Evolutionary conservation across 495 filamentous ascomycete genomes (phyloP).

Genomic region (Xylaria telfairii): DNA sequence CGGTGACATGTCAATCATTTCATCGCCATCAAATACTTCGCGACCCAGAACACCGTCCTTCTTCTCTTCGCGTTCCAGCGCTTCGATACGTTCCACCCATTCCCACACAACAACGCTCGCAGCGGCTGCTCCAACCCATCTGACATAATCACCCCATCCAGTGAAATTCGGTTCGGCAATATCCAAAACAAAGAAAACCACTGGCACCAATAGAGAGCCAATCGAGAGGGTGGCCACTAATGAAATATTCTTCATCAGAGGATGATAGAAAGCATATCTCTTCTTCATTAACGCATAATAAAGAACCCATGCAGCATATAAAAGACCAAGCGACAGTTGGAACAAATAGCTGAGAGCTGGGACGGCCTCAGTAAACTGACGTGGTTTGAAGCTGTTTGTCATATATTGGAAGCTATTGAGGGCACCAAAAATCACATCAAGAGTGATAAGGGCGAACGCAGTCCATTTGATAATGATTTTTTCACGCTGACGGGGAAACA

Average conservation of each 20-base stretch:
- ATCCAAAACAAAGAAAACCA: constrained; percentile 95
- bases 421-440: constrained; percentile 87
- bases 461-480: constrained; percentile 99
- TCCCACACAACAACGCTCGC: constrained; percentile 99
- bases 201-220: constrained; percentile 80
- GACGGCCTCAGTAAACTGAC: constrained; percentile 83
- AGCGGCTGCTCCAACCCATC: constrained; percentile 96
- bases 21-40: constrained; percentile 96
- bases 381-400: constrained; percentile 63
- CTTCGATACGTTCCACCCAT: constrained; percentile 99
- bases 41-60: constrained; percentile 94
- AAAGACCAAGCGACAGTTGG: constrained; percentile 81
- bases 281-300: constrained; percentile 94
- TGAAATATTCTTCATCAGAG: constrained; percentile 89
- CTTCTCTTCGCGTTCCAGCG: constrained; percentile 91
- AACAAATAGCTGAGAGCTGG: constrained; percentile 95
- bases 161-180: constrained; percentile 85
- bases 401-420: constrained; percentile 81
- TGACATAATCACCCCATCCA: constrained; percentile 95
- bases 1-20: constrained; percentile 83
- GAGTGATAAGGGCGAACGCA: constrained; percentile 87
- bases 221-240: constrained; percentile 83
- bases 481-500: constrained; percentile 96
- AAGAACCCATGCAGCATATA: constrained; percentile 95
- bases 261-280: constrained; percentile 90